Evolutionary conservation across 148 eudicot species (phyloP).

Genomic region (Heliamphora exappendiculata): DNA sequence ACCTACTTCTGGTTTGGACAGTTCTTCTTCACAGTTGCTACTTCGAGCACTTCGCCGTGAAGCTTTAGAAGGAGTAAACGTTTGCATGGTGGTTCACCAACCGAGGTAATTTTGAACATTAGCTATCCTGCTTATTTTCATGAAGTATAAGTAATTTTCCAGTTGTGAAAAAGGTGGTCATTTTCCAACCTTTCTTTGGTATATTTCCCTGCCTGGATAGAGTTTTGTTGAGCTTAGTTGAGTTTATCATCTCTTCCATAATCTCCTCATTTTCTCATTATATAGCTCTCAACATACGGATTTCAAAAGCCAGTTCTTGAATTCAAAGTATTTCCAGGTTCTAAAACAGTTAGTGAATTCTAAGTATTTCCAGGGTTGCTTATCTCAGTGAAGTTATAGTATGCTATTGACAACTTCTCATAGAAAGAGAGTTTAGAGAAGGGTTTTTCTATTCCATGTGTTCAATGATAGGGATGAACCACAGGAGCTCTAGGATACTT

Average conservation of each 20-base stretch:
- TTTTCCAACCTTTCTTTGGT: neutral
- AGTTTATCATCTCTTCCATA: neutral
- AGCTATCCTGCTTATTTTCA: neutral
- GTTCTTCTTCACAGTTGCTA: conserved; percentile 65
- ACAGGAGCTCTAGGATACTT: neutral
- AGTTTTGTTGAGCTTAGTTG: neutral
- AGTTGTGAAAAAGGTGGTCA: neutral
- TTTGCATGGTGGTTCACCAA: conserved; percentile 83
- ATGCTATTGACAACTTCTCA: neutral
- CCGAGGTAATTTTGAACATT: conserved; percentile 48
- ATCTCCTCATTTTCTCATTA: neutral
- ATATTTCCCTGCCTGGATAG: neutral
- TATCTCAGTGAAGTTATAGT: neutral
- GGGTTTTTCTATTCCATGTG: neutral
- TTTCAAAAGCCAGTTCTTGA: neutral
- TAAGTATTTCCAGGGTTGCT: neutral
- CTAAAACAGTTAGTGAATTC: neutral
- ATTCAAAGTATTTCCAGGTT: too few species aligned
- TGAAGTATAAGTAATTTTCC: neutral
- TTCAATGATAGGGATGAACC: neutral
- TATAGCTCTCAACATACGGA: neutral
- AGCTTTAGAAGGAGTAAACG: conserved; percentile 78
- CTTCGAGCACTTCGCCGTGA: conserved; percentile 87
- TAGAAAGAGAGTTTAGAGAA: neutral
- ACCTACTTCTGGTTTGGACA: conserved; percentile 82